Base-by-base conservation (phyloP, 345 rosid species). In the Syzygium jambos region DNA sequence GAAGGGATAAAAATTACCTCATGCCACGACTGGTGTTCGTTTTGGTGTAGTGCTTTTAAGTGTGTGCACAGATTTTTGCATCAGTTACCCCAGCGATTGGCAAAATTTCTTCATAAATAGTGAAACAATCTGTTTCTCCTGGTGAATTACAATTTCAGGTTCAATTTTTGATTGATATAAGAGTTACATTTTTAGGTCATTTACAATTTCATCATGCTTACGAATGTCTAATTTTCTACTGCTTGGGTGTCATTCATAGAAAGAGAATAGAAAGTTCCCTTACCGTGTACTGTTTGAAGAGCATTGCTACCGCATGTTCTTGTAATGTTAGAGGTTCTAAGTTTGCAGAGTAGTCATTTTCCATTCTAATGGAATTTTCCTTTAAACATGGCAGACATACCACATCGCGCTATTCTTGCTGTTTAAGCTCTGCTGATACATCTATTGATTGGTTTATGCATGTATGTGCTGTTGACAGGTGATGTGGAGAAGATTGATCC, bases 401-500 rank as follows among this genome's bases (percentile, higher is more conserved):
- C 84, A 30, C 22, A 77, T 54, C 77, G 38, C 25, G 14, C 6
- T 43, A 27, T 78, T 30, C 80, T 68, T 54, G 84, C 73, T 78
- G 46, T 52, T 84, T 73, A 59, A 56, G 15, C 29, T 52, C 86
- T 23, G 12, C 23, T 85, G 51, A 59, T 52, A 22, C 46, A 29
- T 41, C 68, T 61, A 12, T 14, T 61, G 2, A 61, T 3, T 61
- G 68, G 68, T 78, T 83, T 56, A 54, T 59, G 23, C 25, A 52
- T 38, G 25, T 43, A 11, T 46, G 29, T 51, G 22, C 59, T 78
- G 27, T 43, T 88, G 85, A 5, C 94, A 94, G 98, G 85, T 89
- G 91, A 88, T 14, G 57, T 87, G 84, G 92, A 90, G 90, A 90
- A 52, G 87, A 90, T 94, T 27, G 89, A 93, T 85, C 95, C 90